Conservation (phyloP, 306 rosid genomes). For the Spatholobus suberectus region DNA sequence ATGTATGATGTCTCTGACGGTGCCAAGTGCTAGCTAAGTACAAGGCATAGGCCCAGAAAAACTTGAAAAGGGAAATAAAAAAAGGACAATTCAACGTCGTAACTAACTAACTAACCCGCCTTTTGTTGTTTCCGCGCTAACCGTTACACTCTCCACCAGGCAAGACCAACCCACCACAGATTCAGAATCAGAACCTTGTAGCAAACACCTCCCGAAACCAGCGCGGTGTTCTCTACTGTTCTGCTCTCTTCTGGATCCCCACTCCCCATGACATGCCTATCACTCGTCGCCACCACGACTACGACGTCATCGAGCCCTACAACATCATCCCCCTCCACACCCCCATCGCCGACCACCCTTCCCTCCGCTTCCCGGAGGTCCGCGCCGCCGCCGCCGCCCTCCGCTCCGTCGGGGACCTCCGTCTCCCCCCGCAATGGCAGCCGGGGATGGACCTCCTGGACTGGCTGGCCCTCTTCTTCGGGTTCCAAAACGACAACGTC, state of each 20-base stretch:
- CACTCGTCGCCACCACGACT: not conserved
- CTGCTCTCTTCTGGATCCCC: no score
- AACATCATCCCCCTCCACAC: constrained; percentile 78
- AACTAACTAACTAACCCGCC: constrained; percentile 14
- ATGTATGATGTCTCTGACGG: no score
- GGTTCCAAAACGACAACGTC: constrained; percentile 83
- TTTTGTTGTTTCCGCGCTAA: constrained; percentile 15
- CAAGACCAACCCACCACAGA: no score
- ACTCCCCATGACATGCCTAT: not conserved
- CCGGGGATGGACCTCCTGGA: constrained; percentile 81
- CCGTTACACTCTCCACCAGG: no score
- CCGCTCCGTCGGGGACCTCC: constrained; percentile 61
- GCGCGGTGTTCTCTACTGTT: not conserved
- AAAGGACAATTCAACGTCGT: not conserved
- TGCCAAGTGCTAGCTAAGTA: no score
- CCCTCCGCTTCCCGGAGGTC: constrained; percentile 84
- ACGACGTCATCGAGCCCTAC: constrained; percentile 32
- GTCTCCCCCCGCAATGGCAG: constrained; percentile 75
- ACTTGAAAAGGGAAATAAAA: no score
- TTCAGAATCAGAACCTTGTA: no score
- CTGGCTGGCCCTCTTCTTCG: constrained; percentile 84
- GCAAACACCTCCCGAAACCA: not conserved
- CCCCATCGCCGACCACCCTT: constrained; percentile 74
- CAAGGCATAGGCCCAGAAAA: not conserved
- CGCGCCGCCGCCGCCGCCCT: constrained; percentile 76